A percentile compares a stretch with the other conserved stretches of the same genome.
These are phyloP conservation scores for Exsudoporus floridanus DNA, from an alignment of 1,284 basidiomycete genomes.

Conservation along the genomic window DNA sequence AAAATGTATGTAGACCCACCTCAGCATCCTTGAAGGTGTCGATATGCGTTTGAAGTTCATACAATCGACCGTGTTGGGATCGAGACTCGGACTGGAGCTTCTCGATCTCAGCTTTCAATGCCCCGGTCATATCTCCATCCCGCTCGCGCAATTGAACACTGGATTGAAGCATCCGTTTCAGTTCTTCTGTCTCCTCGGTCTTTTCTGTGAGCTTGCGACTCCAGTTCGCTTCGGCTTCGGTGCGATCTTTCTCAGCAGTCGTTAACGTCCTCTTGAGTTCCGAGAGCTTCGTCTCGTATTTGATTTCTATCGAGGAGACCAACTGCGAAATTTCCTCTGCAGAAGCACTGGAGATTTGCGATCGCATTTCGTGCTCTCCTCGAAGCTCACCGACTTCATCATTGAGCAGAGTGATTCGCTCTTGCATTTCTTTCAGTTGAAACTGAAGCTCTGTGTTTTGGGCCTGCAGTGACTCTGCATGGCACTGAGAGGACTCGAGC, in stretches of 20 bases:
- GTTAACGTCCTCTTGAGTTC: constrained; percentile 63
- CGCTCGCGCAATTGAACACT: constrained; percentile 57
- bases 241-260: constrained; percentile 68
- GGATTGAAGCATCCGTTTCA: constrained; percentile 59
- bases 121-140: constrained; percentile 55
- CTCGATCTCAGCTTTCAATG: constrained; percentile 56
- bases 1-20: constrained; percentile 41
- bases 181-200: constrained; percentile 71
- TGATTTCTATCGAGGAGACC: constrained; percentile 74
- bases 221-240: constrained; percentile 83
- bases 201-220: constrained; percentile 76
- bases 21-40: constrained; percentile 56
- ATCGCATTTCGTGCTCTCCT: constrained; percentile 52
- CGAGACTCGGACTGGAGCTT: constrained; percentile 51
- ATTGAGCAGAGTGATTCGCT: constrained; percentile 65
- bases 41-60: constrained; percentile 48
- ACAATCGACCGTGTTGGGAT: constrained; percentile 45
- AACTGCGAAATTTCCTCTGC: constrained; percentile 72
- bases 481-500: constrained; percentile 74
- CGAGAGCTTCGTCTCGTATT: constrained; percentile 71
- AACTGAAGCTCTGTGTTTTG: constrained; percentile 83
- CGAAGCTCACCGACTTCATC: constrained; percentile 72
- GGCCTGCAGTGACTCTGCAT: constrained; percentile 70
- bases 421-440: constrained; percentile 77
- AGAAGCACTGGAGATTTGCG: constrained; percentile 48